Conservation (phyloP, 2,329 filamentous ascomycete genomes). For the Trichophaea hybrida region DNA sequence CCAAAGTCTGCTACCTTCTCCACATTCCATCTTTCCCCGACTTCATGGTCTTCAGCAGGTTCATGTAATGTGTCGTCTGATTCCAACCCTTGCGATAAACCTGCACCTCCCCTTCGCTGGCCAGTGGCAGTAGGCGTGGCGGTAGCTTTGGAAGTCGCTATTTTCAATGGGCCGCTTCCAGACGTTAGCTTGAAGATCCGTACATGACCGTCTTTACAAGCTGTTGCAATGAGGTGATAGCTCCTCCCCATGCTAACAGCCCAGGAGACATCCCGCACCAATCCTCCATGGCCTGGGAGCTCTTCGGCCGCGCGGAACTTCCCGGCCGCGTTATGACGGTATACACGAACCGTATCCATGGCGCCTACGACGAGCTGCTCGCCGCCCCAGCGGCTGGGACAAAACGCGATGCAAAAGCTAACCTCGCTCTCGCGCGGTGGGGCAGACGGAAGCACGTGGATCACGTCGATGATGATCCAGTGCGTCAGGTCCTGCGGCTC, state of each 20-base stretch:
- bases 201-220: constrained; percentile 80
- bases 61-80: not conserved
- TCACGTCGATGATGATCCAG: constrained; percentile 26
- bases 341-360: constrained; percentile 71
- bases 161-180: not conserved
- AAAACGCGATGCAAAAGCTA: constrained; percentile 26
- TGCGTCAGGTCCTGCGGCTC: constrained; percentile 27
- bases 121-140: not conserved
- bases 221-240: constrained; percentile 80
- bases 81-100: constrained; percentile 4
- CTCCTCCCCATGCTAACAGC: constrained; percentile 80
- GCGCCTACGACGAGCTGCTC: constrained; percentile 59
- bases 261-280: constrained; percentile 85
- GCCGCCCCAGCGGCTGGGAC: constrained; percentile 25
- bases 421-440: constrained; percentile 25
- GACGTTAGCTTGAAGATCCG: constrained; percentile 61
- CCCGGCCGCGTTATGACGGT: constrained; percentile 51
- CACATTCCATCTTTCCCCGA: constrained; percentile 19
- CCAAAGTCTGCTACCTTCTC: constrained; percentile 26
- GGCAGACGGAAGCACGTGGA: constrained; percentile 21
- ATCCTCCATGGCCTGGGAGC: constrained; percentile 54
- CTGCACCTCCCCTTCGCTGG: constrained; percentile 11
- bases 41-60: not conserved
- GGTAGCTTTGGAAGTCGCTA: not conserved
- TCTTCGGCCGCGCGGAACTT: constrained; percentile 77